Percentiles rank a stretch among this genome's conserved stretches.
Conservation (phyloP, 768 basidiomycete species). For the Russula olivacea region DNA sequence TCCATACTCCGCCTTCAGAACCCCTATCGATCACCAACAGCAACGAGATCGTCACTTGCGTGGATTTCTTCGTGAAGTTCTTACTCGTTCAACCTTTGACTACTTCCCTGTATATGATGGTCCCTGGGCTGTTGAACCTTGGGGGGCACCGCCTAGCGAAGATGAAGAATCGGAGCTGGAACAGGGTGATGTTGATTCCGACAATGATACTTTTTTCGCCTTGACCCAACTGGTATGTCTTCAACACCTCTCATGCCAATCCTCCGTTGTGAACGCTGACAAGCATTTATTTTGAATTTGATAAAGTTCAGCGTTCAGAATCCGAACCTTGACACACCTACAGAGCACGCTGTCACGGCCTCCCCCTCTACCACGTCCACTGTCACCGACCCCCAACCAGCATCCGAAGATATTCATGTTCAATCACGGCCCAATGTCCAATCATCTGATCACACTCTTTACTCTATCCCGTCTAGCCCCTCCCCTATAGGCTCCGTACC, state of each 20-base stretch:
- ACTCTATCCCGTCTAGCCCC: constrained; percentile 4
- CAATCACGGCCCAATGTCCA: neutral
- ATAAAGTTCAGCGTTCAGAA: neutral
- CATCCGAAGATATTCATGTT: neutral
- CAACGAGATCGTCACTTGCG: constrained; percentile 14
- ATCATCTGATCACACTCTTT: constrained; percentile 2
- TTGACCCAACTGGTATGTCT: constrained; percentile 16
- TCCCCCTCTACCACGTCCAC: neutral
- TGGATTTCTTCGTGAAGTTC: neutral
- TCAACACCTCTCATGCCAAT: neutral
- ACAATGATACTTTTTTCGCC: neutral
- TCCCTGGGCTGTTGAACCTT: neutral
- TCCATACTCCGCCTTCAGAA: neutral
- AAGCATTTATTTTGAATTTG: constrained; percentile 2
- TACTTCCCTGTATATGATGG: neutral
- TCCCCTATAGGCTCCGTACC: neutral
- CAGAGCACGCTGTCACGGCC: neutral
- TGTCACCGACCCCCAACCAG: neutral
- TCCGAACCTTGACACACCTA: neutral
- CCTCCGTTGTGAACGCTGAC: constrained; percentile 21
- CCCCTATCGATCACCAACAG: constrained; percentile 1
- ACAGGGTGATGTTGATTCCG: neutral
- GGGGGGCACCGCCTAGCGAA: neutral
- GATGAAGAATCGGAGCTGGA: neutral
- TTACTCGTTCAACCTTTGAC: constrained; percentile 12